A percentile compares a stretch with the other conserved stretches of the same genome.
Evolutionary conservation across 1,284 basidiomycete species (phyloP).

Genomic region (Grifola frondosa): DNA sequence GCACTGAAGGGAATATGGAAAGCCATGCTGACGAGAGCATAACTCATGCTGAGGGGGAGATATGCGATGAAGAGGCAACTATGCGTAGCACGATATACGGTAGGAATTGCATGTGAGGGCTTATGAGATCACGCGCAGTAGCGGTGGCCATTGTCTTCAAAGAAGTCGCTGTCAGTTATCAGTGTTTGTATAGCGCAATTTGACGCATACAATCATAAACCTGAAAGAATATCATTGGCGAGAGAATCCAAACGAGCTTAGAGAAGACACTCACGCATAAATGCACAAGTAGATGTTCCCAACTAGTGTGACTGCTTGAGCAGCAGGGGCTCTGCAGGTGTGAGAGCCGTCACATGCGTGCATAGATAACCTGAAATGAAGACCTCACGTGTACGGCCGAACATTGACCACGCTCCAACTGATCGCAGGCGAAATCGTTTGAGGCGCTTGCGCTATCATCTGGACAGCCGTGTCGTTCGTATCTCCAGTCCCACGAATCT

Average conservation of each 20-base stretch:
- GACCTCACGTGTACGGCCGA: slow-evolving; percentile 41
- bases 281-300: slow-evolving; percentile 52
- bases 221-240: neutral
- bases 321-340: slow-evolving; percentile 39
- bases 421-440: slow-evolving; percentile 42
- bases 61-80: slow-evolving; percentile 40
- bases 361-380: neutral
- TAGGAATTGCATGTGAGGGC: slow-evolving; percentile 39
- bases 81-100: slow-evolving; percentile 42
- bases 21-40: slow-evolving; percentile 45
- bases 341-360: neutral
- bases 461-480: slow-evolving; percentile 43
- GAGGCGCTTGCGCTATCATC: slow-evolving; percentile 42
- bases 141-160: slow-evolving; percentile 43
- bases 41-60: slow-evolving; percentile 41
- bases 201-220: slow-evolving; percentile 21
- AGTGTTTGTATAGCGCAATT: neutral
- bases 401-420: slow-evolving; percentile 42
- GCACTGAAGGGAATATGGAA: slow-evolving; percentile 40
- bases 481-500: slow-evolving; percentile 26
- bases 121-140: slow-evolving; percentile 42
- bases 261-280: slow-evolving; percentile 31
- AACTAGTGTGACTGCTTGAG: slow-evolving; percentile 51
- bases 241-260: neutral
- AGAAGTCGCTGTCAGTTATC: slow-evolving; percentile 12